These are phyloP conservation scores for Scheffersomyces lignosus DNA, from an alignment of 805 yeast genomes.

Conservation along the genomic window DNA sequence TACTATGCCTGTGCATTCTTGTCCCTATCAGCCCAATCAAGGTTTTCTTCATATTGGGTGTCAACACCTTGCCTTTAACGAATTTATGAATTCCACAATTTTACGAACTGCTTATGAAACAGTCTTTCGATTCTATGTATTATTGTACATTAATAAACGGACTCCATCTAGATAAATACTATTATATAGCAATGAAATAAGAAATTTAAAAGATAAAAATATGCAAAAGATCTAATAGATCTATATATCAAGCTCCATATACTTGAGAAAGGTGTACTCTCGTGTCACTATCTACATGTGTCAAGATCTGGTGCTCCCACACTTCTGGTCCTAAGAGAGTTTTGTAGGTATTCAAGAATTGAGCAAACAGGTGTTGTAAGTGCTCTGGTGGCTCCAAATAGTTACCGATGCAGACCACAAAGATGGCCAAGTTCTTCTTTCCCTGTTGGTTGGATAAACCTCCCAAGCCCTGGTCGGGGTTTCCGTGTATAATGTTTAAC, in stretches of 20 bases:
- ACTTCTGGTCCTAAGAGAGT: constrained; percentile 44
- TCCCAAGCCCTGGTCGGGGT: constrained; percentile 62
- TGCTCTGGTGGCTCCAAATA: constrained; percentile 52
- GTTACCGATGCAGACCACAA: constrained; percentile 59
- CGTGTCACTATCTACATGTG: constrained; percentile 31
- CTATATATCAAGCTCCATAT: constrained; percentile 18
- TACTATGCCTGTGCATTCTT: too few species aligned
- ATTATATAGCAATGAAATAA: too few species aligned
- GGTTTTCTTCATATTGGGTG: too few species aligned
- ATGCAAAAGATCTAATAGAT: not conserved
- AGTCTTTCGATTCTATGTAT: too few species aligned
- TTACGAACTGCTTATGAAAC: too few species aligned
- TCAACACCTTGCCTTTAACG: too few species aligned
- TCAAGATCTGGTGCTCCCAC: constrained; percentile 32
- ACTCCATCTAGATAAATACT: too few species aligned
- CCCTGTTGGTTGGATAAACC: constrained; percentile 46
- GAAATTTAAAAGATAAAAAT: too few species aligned
- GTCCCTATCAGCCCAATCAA: too few species aligned
- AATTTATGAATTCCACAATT: too few species aligned
- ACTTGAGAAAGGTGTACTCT: constrained; percentile 17
- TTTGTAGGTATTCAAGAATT: constrained; percentile 47
- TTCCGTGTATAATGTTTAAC: constrained; percentile 61
- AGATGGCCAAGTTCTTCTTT: constrained; percentile 47
- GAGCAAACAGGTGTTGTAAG: constrained; percentile 44
- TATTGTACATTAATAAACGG: too few species aligned